These are phyloP conservation scores for Paradendryphiella salina DNA, from an alignment of 2,329 filamentous ascomycete species.

Conservation along the genomic window DNA sequence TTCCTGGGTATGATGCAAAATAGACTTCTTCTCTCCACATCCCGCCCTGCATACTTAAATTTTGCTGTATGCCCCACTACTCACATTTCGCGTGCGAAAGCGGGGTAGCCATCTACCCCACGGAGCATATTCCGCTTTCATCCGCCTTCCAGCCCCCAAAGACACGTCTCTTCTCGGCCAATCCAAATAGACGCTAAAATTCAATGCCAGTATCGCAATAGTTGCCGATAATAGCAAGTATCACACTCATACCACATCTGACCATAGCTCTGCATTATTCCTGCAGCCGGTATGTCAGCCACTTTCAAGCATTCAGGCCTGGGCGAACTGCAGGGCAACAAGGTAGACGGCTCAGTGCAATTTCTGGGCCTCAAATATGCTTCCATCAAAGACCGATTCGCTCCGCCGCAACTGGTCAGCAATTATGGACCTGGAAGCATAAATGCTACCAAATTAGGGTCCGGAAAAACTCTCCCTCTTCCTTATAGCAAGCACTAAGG, in stretches of 20 bases:
- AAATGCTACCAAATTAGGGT: conserved; percentile 47
- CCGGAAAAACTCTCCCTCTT: not conserved
- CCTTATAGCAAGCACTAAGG: not conserved
- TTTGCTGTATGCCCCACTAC: conserved; percentile 9
- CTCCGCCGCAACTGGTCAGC: conserved; percentile 37
- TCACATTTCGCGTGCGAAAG: not conserved
- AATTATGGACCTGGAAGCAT: conserved; percentile 26
- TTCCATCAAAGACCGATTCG: conserved; percentile 45
- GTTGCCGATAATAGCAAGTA: not conserved
- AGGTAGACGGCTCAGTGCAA: conserved; percentile 33
- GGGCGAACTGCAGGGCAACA: conserved; percentile 34
- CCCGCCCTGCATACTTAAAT: not conserved
- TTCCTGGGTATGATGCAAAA: not conserved
- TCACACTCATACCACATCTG: not conserved
- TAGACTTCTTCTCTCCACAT: not conserved
- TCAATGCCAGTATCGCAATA: not conserved
- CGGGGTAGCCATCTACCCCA: conserved; percentile 12
- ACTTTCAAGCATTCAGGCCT: conserved; percentile 27
- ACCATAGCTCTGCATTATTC: not conserved
- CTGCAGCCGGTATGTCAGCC: conserved; percentile 22
- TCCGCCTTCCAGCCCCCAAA: not conserved
- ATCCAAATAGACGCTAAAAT: not conserved
- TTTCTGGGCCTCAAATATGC: conserved; percentile 49
- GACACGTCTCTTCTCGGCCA: not conserved
- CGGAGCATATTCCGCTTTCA: not conserved